phyloP scores from a whole-genome alignment of 371 early-diverging fungal genomes.

The Fennellomyces sp. region DNA sequence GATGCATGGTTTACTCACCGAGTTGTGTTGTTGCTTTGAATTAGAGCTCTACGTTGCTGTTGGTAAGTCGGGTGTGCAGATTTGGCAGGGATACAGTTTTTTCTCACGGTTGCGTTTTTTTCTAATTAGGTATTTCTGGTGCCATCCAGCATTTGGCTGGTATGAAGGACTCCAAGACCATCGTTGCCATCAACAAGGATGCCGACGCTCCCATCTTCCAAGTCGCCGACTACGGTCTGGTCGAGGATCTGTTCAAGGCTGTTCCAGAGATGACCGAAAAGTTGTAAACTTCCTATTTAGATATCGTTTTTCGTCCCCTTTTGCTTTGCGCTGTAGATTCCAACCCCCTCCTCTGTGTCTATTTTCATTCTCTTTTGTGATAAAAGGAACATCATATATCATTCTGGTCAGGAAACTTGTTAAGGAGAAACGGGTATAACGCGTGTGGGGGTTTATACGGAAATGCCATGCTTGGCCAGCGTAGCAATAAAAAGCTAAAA shows the following conservation, averaged over 20 bases:
- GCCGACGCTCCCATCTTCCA: slow-evolving; percentile 98
- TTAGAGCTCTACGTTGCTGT: slow-evolving; percentile 92
- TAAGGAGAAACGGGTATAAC: background rate
- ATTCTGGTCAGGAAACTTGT: too few species aligned
- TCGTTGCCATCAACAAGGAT: slow-evolving; percentile 99
- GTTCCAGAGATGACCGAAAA: slow-evolving; percentile 95
- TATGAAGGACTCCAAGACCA: slow-evolving; percentile 98
- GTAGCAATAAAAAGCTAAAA: too few species aligned
- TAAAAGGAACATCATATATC: background rate
- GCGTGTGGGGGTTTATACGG: too few species aligned
- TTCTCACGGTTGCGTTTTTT: background rate
- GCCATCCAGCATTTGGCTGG: slow-evolving; percentile 98
- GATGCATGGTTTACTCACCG: background rate
- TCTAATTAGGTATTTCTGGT: slow-evolving; percentile 85
- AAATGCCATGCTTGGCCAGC: too few species aligned
- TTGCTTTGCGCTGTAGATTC: background rate
- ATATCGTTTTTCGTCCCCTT: background rate
- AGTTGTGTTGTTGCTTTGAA: background rate
- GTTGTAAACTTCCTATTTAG: slow-evolving; percentile 31
- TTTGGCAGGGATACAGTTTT: background rate
- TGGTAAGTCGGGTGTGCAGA: slow-evolving; percentile 43
- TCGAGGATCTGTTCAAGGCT: slow-evolving; percentile 93
- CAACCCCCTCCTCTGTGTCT: background rate
- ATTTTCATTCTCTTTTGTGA: background rate
- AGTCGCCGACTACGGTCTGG: slow-evolving; percentile 96